A percentile compares a stretch with the other conserved stretches of the same genome.
phyloP scores from a whole-genome alignment of 2,329 filamentous ascomycete species.

The Fusarium paranaense region DNA sequence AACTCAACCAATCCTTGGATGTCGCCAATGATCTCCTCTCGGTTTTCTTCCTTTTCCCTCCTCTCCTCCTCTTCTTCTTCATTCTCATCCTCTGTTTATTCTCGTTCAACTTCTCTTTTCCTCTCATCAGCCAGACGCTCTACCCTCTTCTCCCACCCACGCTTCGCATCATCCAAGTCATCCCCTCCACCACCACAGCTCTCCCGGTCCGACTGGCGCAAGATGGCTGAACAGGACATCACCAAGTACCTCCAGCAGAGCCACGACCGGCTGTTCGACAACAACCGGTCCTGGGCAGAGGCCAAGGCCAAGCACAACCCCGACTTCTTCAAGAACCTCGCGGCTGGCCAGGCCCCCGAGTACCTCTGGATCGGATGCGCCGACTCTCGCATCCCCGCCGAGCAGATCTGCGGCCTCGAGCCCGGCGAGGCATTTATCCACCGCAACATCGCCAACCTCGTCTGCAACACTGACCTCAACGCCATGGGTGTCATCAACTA shows the following conservation, averaged over 20 bases:
- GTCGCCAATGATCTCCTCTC: slow-evolving; percentile 42
- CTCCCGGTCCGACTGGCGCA: slow-evolving; percentile 37
- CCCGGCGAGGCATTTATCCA: slow-evolving; percentile 95
- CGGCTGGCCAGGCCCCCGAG: slow-evolving; percentile 74
- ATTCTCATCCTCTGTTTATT: slow-evolving; percentile 13
- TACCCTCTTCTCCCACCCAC: slow-evolving; percentile 13
- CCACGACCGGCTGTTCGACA: slow-evolving; percentile 76
- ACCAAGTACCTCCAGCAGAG: slow-evolving; percentile 69
- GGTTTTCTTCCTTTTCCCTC: slow-evolving; percentile 30
- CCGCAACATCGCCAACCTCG: slow-evolving; percentile 93
- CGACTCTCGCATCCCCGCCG: slow-evolving; percentile 92
- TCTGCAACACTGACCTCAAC: slow-evolving; percentile 83
- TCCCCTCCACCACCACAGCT: slow-evolving; percentile 16
- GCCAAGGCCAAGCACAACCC: slow-evolving; percentile 69
- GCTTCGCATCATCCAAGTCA: slow-evolving; percentile 19
- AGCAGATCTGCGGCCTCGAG: slow-evolving; percentile 82
- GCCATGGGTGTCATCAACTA: slow-evolving; percentile 87
- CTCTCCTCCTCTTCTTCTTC: slow-evolving; percentile 18
- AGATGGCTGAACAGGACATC: slow-evolving; percentile 57
- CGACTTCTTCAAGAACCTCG: slow-evolving; percentile 73
- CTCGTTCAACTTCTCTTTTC: not conserved
- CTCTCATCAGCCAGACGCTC: not conserved
- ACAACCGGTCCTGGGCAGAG: slow-evolving; percentile 75
- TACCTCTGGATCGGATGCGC: slow-evolving; percentile 92
- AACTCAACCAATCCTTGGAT: slow-evolving; percentile 22